Conservation (phyloP, 257 asterid genomes). For the Ballota nigra region DNA sequence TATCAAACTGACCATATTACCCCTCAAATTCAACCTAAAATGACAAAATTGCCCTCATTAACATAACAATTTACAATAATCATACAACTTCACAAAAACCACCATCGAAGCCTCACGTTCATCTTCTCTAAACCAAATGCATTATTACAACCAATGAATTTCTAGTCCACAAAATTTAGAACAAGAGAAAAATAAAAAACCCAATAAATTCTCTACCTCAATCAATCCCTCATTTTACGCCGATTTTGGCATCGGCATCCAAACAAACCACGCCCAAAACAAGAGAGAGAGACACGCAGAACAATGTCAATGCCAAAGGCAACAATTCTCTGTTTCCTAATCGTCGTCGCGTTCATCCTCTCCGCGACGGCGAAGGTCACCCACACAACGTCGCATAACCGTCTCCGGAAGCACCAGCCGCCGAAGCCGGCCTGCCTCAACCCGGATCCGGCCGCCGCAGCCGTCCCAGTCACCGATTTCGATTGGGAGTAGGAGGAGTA, state of each 20-base stretch:
- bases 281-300: neutral
- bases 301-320: constrained; percentile 24
- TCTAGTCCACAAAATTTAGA: neutral
- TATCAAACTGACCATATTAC: too few species aligned
- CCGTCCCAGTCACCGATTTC: constrained; percentile 23
- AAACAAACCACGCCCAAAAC: neutral
- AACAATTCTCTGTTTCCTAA: constrained; percentile 1
- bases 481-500: constrained; percentile 44
- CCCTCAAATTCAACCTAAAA: too few species aligned
- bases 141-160: neutral
- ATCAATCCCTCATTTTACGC: constrained; percentile 13
- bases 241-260: constrained; percentile 3
- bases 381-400: constrained; percentile 16
- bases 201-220: neutral
- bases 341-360: constrained; percentile 20
- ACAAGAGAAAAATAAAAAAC: too few species aligned
- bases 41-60: too few species aligned
- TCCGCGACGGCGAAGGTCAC: constrained; percentile 19
- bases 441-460: too few species aligned
- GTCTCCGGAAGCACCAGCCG: constrained; percentile 22
- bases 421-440: neutral
- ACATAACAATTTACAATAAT: too few species aligned
- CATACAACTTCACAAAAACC: too few species aligned
- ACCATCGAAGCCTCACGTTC: too few species aligned
- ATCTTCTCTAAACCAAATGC: too few species aligned